Base-by-base conservation (phyloP, 768 basidiomycete species). In the Tylopilus rubrobrunneus region DNA sequence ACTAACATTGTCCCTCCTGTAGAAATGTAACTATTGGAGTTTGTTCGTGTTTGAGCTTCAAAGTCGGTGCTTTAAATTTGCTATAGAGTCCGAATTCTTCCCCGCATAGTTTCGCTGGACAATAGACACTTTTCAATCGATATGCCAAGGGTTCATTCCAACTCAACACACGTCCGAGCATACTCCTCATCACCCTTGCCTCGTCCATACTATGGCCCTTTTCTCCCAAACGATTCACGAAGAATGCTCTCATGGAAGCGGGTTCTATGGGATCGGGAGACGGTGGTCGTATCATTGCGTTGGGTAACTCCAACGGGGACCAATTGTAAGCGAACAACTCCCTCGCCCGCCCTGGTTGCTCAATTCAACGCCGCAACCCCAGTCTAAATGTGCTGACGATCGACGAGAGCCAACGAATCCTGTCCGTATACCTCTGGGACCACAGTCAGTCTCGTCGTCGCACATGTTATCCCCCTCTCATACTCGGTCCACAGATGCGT, bases 231-330 rank as follows among this genome's bases (percentile, higher is more conserved):
- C 78, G 90, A 39, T 96, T 92, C 73, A 83, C 78, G 10, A 83
- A 85, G 49, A 95, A 94, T 62, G 79, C 87, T 0, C 78, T 98
- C 48, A 74, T 97, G 47, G 76, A 82, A 56, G 86, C 92, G 3
- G 95, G 93, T 8, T 73, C 84, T 1, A 75, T 95, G 68, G 95
- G 94, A 2, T 71, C 98, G 31, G 78, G 79, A 45, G 78, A 76
- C n/a, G 79, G 83, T 49, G 85, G 83, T 27, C 78, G 89, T 48
- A 79, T 97, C 19, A 78, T 92, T 55, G 95, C 94, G 8, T 90
- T 92, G 62, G 97, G 94, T 31, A 96, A 99, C 74, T 96, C 95
- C 70, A 85, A 98, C 68, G 94, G 91, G 5, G 93, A 98, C 70
- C 94, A 98, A 68, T 89, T 90, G 93, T 97, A 67, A 66, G 90